Evolutionary conservation across 108 stramenopile species (phyloP).

Genomic region (Nannochloropsis gaditana): DNA sequence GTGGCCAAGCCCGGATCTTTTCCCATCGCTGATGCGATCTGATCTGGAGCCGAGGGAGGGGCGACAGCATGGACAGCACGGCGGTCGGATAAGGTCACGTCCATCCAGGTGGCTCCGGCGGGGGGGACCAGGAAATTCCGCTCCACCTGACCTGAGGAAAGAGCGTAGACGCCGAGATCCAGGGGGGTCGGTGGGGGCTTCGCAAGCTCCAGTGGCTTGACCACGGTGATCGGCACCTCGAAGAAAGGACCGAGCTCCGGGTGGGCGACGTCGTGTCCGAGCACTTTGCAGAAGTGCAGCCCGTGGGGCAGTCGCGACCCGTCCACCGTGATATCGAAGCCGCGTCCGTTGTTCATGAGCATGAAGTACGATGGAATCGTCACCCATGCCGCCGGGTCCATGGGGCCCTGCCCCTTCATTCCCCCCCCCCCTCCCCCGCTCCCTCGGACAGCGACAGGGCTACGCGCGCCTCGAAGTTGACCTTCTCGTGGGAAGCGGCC

Average conservation of each 20-base stretch:
- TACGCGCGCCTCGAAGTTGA: slow-evolving; percentile 52
- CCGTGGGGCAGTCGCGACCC: slow-evolving; percentile 60
- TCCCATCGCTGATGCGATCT: background rate
- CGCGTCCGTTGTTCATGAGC: slow-evolving; percentile 35
- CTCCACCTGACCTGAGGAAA: slow-evolving; percentile 47
- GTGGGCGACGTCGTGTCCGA: slow-evolving; percentile 48
- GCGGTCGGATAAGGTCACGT: slow-evolving; percentile 46
- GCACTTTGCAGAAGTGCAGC: slow-evolving; percentile 63
- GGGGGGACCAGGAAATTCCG: slow-evolving; percentile 63
- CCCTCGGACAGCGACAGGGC: slow-evolving; percentile 24
- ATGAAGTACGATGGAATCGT: slow-evolving; percentile 45
- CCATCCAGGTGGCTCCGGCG: slow-evolving; percentile 62
- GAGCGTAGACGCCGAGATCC: background rate
- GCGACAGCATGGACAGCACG: background rate
- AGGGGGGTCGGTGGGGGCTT: background rate
- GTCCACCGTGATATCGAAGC: slow-evolving; percentile 67
- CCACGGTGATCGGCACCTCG: slow-evolving; percentile 66
- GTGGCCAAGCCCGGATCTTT: slow-evolving; percentile 11
- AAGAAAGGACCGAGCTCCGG: slow-evolving; percentile 57
- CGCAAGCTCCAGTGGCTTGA: background rate
- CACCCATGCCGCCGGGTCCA: slow-evolving; percentile 57
- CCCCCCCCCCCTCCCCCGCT: slow-evolving; percentile 24
- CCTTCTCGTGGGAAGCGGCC: slow-evolving; percentile 50
- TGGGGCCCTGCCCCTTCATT: slow-evolving; percentile 44
- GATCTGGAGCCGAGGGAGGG: slow-evolving; percentile 22